These are phyloP conservation scores for Pythium phragmitis DNA, from an alignment of 352 stramenopile genomes.

Conservation along the genomic window DNA sequence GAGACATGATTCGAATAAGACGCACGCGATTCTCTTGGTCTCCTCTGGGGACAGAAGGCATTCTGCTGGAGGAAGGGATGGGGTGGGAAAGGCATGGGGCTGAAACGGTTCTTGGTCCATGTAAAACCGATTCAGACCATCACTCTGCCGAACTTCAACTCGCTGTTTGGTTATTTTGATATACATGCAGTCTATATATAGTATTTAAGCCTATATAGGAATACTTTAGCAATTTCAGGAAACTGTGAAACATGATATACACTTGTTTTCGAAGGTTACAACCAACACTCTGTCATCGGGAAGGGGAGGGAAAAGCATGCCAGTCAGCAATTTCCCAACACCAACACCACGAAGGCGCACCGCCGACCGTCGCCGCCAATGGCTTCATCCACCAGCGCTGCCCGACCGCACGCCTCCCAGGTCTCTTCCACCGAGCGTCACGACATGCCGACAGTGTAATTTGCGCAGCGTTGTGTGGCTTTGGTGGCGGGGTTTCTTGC, in stretches of 20 bases:
- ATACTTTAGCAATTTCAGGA: background rate
- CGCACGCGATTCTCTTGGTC: no score
- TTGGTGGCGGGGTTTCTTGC: background rate
- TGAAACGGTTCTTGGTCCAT: background rate
- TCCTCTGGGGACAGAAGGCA: background rate
- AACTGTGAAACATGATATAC: constrained; percentile 6
- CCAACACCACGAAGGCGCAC: background rate
- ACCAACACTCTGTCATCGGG: constrained; percentile 2
- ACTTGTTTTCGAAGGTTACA: background rate
- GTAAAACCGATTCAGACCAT: constrained; percentile 13
- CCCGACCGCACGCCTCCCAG: background rate
- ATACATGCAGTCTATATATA: background rate
- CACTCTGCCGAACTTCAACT: constrained; percentile 28
- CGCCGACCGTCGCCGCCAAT: background rate
- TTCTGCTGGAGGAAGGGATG: background rate
- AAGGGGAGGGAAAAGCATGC: background rate
- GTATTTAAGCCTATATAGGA: background rate
- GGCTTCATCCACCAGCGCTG: background rate
- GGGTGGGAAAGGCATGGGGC: background rate
- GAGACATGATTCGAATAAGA: background rate
- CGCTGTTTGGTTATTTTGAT: background rate
- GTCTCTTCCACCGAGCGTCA: background rate
- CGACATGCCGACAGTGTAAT: constrained; percentile 1
- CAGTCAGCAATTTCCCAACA: background rate
- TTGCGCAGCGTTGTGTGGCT: constrained; percentile 2